These are phyloP conservation scores for Eudorina sp. DNA, from an alignment of 139 green algal species.

Conservation along the genomic window DNA sequence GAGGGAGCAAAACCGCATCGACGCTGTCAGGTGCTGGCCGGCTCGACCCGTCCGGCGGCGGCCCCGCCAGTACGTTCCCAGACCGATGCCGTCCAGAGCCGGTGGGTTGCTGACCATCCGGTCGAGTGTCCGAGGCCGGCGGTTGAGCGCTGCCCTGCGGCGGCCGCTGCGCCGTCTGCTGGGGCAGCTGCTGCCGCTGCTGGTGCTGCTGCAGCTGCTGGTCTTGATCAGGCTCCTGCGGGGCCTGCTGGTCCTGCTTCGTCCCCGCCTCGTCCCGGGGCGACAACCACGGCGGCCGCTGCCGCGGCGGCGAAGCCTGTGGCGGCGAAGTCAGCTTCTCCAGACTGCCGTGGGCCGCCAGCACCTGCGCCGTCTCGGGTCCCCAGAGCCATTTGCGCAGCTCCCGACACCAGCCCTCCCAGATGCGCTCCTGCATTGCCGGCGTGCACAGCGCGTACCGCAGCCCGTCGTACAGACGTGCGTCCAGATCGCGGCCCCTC, in stretches of 20 bases:
- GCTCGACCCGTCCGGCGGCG: not conserved
- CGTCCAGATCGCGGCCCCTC: not conserved
- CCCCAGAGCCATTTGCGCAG: not conserved
- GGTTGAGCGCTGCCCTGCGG: not conserved
- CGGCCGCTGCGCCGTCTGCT: not conserved
- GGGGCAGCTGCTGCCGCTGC: not conserved
- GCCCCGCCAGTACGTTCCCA: too few relatives aligned
- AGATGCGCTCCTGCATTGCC: not conserved
- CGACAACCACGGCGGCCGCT: not conserved
- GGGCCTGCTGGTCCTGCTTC: not conserved
- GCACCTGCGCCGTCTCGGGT: not conserved
- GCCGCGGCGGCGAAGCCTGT: too few relatives aligned
- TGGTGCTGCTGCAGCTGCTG: not conserved
- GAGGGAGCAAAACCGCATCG: not conserved
- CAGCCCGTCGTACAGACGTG: slow-evolving; percentile 2
- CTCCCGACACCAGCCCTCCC: not conserved
- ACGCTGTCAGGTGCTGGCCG: not conserved
- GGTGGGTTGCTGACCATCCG: too few relatives aligned
- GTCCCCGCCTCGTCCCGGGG: not conserved
- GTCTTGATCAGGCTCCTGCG: not conserved
- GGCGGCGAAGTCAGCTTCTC: not conserved
- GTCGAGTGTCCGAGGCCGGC: too few relatives aligned
- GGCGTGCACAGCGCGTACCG: not conserved
- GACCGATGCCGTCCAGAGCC: too few relatives aligned
- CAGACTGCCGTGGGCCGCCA: not conserved